Evolutionary conservation across 2,329 filamentous ascomycete species (phyloP).

Genomic region (Sporothrix dimorphospora): DNA sequence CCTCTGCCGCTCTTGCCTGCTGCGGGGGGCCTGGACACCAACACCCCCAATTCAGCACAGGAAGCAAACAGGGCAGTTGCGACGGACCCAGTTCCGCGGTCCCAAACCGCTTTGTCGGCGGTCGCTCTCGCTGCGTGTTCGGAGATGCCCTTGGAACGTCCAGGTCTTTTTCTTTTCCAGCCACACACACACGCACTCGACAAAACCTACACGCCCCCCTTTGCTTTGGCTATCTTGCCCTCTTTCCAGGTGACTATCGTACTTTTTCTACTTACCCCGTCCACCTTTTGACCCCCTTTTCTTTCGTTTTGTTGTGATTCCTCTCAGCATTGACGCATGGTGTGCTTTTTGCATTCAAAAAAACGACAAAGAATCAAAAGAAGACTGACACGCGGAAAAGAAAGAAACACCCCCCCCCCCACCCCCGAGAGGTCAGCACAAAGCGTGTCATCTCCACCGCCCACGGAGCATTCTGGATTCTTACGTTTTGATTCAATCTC

Average conservation of each 20-base stretch:
- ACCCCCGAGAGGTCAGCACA: neutral
- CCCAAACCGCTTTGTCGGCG: neutral
- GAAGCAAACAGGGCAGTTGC: neutral
- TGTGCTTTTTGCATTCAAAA: neutral
- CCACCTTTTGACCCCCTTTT: neutral
- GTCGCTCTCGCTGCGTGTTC: constrained; percentile 17
- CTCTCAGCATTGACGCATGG: neutral
- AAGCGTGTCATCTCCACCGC: neutral
- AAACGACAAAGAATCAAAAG: neutral
- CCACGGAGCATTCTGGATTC: neutral
- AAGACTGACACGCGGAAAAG: neutral
- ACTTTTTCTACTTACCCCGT: constrained; percentile 20
- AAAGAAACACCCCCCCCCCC: too few relatives aligned
- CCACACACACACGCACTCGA: neutral
- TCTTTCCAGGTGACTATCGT: neutral
- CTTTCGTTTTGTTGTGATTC: neutral
- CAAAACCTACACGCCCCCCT: neutral
- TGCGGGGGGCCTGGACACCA: neutral
- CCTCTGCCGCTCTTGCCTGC: constrained; percentile 1
- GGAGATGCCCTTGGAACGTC: constrained; percentile 14
- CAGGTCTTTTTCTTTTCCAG: neutral
- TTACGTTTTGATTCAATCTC: neutral
- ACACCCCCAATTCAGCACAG: neutral
- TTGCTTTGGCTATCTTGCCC: constrained; percentile 6
- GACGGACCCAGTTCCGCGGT: constrained; percentile 17